Evolutionary conservation across 2,329 filamentous ascomycete species (phyloP).

Genomic region (Fusarium bactridioides): DNA sequence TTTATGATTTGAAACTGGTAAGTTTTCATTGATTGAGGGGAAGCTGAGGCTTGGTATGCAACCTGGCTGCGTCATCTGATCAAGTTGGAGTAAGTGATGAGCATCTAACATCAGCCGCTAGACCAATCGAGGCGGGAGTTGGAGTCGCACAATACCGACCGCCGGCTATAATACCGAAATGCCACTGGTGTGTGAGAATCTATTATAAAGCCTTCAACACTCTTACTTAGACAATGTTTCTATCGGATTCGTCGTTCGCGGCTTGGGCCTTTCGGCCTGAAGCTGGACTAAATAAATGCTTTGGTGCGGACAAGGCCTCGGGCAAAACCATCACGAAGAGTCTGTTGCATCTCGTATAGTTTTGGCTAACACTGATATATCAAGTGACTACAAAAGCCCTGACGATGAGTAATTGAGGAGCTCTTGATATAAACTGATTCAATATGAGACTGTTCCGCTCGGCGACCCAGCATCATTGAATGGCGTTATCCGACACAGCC

Average conservation of each 20-base stretch:
- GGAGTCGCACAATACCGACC: background rate
- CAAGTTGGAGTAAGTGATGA: conserved; percentile 20
- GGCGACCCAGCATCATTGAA: background rate
- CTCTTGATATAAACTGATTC: too few species aligned
- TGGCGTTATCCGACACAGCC: background rate
- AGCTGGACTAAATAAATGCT: background rate
- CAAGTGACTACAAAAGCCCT: too few species aligned
- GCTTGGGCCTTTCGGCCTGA: too few species aligned
- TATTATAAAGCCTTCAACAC: too few species aligned
- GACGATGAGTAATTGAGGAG: background rate
- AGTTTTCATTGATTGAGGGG: conserved; percentile 13
- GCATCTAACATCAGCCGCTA: conserved; percentile 7
- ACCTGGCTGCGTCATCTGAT: conserved; percentile 25
- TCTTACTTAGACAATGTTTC: background rate
- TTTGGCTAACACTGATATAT: background rate
- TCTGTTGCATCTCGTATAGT: background rate
- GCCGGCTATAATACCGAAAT: background rate
- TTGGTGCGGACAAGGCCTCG: background rate
- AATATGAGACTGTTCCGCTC: background rate
- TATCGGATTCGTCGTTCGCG: background rate
- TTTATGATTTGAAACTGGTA: background rate
- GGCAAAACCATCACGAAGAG: background rate
- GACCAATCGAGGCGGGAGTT: conserved; percentile 3
- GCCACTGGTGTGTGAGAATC: background rate
- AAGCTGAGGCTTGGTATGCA: conserved; percentile 12